phyloP scores from a whole-genome alignment of 805 yeast species.

The Zygoascus bituminiphila region DNA sequence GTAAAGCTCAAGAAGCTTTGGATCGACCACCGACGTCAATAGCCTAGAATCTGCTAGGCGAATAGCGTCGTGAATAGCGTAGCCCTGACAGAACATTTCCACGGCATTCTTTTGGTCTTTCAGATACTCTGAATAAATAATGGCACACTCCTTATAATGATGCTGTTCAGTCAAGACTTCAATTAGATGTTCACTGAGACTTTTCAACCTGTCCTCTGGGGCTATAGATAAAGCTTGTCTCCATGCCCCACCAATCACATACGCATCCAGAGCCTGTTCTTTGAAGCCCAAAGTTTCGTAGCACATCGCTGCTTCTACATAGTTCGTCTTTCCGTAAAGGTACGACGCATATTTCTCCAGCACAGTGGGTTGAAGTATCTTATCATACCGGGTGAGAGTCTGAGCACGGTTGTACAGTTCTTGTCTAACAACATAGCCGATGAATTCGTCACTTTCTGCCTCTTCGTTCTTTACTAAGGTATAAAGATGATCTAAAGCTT shows the following conservation, averaged over 20 bases:
- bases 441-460: constrained; percentile 41
- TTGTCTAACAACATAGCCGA: constrained; percentile 62
- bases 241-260: constrained; percentile 70
- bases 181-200: constrained; percentile 53
- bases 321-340: constrained; percentile 48
- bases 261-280: constrained; percentile 61
- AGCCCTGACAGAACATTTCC: constrained; percentile 62
- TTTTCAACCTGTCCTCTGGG: constrained; percentile 27
- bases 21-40: constrained; percentile 50
- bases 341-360: constrained; percentile 54
- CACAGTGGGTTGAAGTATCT: constrained; percentile 44
- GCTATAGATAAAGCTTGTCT: constrained; percentile 68
- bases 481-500: constrained; percentile 61
- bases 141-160: constrained; percentile 77
- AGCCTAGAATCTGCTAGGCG: constrained; percentile 46
- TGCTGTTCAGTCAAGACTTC: constrained; percentile 48
- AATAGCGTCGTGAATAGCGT: constrained; percentile 67
- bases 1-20: constrained; percentile 77
- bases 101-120: constrained; percentile 56
- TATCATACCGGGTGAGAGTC: constrained; percentile 49
- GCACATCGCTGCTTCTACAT: constrained; percentile 68
- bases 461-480: constrained; percentile 24
- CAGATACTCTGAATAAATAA: constrained; percentile 56
- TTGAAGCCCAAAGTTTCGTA: constrained; percentile 58
- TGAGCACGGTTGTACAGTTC: constrained; percentile 64